A percentile compares a stretch with the other conserved stretches of the same genome.
These are phyloP conservation scores for Speleostelium caveatum DNA, from an alignment of 78 protist genomes.

Conservation along the genomic window DNA sequence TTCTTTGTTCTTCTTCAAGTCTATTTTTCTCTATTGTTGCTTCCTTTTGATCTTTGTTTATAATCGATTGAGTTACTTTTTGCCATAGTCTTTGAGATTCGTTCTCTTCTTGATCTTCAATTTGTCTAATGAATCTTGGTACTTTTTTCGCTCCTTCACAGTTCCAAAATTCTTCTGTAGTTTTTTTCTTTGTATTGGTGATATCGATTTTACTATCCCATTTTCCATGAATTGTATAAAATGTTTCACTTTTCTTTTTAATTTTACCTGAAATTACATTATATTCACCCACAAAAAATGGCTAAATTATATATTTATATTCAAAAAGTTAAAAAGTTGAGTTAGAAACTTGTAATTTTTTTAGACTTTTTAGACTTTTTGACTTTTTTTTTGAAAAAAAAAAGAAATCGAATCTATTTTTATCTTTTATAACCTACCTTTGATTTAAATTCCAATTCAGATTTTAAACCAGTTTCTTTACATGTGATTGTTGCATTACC, in stretches of 20 bases:
- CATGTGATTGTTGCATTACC: slow-evolving; percentile 80
- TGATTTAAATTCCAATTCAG: slow-evolving; percentile 85
- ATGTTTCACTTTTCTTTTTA: slow-evolving; percentile 20
- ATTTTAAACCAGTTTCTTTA: slow-evolving; percentile 55
- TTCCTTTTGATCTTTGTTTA: slow-evolving; percentile 73
- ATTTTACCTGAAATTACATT: slow-evolving; percentile 85
- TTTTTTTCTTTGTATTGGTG: slow-evolving; percentile 11
- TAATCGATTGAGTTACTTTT: slow-evolving; percentile 82
- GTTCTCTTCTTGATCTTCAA: slow-evolving; percentile 21
- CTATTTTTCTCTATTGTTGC: slow-evolving; percentile 86
- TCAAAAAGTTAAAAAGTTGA: too few relatives aligned
- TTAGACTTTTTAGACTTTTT: too few relatives aligned
- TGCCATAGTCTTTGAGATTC: slow-evolving; percentile 85
- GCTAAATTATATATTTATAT: too few relatives aligned
- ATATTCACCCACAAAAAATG: slow-evolving; percentile 88
- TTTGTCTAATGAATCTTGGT: slow-evolving; percentile 25
- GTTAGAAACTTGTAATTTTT: too few relatives aligned
- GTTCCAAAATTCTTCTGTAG: slow-evolving; percentile 31
- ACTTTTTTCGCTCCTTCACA: slow-evolving; percentile 15
- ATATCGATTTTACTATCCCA: slow-evolving; percentile 77
- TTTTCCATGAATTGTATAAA: slow-evolving; percentile 52
- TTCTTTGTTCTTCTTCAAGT: slow-evolving; percentile 81
- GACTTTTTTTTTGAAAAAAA: too few relatives aligned
- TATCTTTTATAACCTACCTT: too few relatives aligned
- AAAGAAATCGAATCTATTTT: background rate